phyloP scores from a whole-genome alignment of 192 early-diverging fungal species.

The Mortierella claussenii region DNA sequence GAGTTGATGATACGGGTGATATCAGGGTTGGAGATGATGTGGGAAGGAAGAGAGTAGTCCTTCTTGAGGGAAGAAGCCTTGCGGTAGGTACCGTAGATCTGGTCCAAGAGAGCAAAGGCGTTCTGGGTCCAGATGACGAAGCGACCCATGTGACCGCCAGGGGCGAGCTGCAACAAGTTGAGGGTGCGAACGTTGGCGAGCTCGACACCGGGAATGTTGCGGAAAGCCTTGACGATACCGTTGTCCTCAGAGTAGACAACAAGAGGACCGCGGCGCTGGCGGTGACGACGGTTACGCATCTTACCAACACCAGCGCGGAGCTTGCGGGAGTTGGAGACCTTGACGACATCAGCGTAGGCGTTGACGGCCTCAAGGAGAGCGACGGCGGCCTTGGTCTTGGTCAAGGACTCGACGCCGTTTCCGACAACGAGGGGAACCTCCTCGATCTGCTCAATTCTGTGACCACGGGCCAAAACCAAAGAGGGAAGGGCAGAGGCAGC shows the following conservation, averaged over 20 bases:
- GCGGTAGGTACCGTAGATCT: constrained; percentile 90
- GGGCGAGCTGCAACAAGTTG: constrained; percentile 98
- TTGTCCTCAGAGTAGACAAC: constrained; percentile 95
- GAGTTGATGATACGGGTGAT: constrained; percentile 96
- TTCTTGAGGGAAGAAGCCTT: constrained; percentile 87
- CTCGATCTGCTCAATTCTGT: constrained; percentile 90
- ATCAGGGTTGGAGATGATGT: constrained; percentile 95
- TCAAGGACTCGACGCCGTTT: constrained; percentile 82
- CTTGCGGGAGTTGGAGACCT: constrained; percentile 95
- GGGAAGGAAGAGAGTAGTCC: constrained; percentile 86
- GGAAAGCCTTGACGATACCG: constrained; percentile 94
- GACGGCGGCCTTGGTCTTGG: constrained; percentile 95
- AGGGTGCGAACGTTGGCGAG: constrained; percentile 88
- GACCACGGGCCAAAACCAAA: constrained; percentile 96
- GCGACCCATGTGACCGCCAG: constrained; percentile 98
- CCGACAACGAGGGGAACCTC: constrained; percentile 95
- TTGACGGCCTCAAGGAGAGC: constrained; percentile 89
- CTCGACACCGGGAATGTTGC: constrained; percentile 99
- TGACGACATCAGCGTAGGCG: constrained; percentile 94
- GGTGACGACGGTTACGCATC: constrained; percentile 95
- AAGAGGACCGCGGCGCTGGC: constrained; percentile 95
- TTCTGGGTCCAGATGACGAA: constrained; percentile 99
- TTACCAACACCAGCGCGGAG: constrained; percentile 97
- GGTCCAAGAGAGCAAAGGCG: constrained; percentile 92
- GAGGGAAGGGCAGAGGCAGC: constrained; percentile 93